Base-by-base conservation (phyloP, 2,329 filamentous ascomycete species). In the Sporothrix globosa region DNA sequence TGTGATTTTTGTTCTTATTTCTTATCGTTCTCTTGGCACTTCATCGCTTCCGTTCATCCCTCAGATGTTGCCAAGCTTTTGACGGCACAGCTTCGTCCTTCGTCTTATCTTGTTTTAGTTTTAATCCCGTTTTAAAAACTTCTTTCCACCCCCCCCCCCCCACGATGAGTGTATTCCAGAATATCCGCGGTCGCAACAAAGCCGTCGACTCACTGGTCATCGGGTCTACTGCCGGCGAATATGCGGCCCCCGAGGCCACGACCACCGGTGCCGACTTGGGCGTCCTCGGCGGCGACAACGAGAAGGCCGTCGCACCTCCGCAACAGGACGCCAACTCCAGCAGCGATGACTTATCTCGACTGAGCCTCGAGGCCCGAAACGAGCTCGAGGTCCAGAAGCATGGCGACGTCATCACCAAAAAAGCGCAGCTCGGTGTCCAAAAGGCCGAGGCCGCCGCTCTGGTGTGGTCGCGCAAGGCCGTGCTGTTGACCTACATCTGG, bases 371-470 rank as follows among this genome's bases (percentile, higher is more conserved):
- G 54, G 69, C 60, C 44, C 72, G 68, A 58, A 68, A 74, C 68
- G 73, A 74, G 66, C 54, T 67, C 24, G 73, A 74, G 66, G 56
- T 74, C 41, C 2, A 63, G 17, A 19, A 30, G 27, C 17, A 74
- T 61, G 71, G 63, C 67, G 14, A 70, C 54, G 4, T 44, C 13
- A 41, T 74, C 5, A 74, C 73, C 13, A 9, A 21, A 11, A 71
- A 76, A 65, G 78, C 78, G 10, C 82, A 84, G 75, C 77, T 78
- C 10, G 84, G 84, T 76, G 82, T 85, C 21, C 80, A 82, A 70
- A 81, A 82, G 67, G 80, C 85, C n/a, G 82, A 85, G 74, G 84
- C 83, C 17, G 80, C 81, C 10, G 81, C 83, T 39, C 81, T 80
- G 56, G 81, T 82, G 48, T 83, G 83, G 82, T 77, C 79, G 0